phyloP scores from a whole-genome alignment of 768 basidiomycete genomes.

The Russula emetica region DNA sequence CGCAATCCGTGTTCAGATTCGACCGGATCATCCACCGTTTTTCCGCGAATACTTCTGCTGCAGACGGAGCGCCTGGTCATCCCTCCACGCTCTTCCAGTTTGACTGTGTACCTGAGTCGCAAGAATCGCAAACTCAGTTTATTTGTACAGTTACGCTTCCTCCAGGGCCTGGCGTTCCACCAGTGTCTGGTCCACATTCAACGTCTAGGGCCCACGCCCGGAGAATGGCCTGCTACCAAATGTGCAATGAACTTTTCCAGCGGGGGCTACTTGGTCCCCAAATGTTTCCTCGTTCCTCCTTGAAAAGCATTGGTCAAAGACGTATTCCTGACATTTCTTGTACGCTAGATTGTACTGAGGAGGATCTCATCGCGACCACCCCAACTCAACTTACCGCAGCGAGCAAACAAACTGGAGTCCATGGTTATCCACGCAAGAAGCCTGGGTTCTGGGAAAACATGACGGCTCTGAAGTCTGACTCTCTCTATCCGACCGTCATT shows the following conservation, averaged over 20 bases:
- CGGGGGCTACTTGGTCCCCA: slow-evolving; percentile 49
- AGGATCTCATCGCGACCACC: slow-evolving; percentile 2
- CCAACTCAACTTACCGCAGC: slow-evolving; percentile 6
- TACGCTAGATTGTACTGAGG: slow-evolving; percentile 19
- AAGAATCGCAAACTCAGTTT: slow-evolving; percentile 33
- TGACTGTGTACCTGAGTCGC: slow-evolving; percentile 38
- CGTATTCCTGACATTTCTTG: slow-evolving; percentile 20
- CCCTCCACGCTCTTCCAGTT: slow-evolving; percentile 34
- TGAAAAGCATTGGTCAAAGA: slow-evolving; percentile 26
- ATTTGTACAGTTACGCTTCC: slow-evolving; percentile 50
- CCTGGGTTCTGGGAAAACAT: slow-evolving; percentile 66
- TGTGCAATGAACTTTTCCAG: slow-evolving; percentile 49
- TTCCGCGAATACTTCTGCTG: slow-evolving; percentile 29
- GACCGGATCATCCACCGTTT: slow-evolving; percentile 53
- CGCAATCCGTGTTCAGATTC: slow-evolving; percentile 60
- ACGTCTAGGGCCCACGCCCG: slow-evolving; percentile 50
- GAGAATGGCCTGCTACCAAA: slow-evolving; percentile 53
- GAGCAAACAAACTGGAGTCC: slow-evolving; percentile 39
- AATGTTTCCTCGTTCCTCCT: slow-evolving; percentile 32
- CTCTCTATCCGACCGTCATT: slow-evolving; percentile 58
- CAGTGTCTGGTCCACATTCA: slow-evolving; percentile 44
- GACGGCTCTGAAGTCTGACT: slow-evolving; percentile 30
- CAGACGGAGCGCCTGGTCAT: neutral
- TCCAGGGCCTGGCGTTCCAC: slow-evolving; percentile 40
- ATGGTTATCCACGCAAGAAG: slow-evolving; percentile 51